phyloP scores from a whole-genome alignment of 2,329 filamentous ascomycete genomes.

The Coccinonectria pachysandricola region DNA sequence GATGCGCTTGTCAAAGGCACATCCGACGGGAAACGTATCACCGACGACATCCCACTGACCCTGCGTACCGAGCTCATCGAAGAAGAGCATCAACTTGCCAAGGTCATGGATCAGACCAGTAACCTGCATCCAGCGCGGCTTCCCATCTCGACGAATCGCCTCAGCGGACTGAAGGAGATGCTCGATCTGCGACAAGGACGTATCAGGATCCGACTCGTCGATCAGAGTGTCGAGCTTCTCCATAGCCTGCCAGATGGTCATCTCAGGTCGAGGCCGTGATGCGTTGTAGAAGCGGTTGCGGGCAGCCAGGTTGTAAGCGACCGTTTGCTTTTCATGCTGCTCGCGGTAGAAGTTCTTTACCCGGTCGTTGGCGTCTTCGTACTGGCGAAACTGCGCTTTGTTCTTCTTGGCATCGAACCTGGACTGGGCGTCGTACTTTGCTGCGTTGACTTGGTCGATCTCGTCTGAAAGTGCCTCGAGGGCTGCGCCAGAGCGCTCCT shows the following conservation, averaged over 20 bases:
- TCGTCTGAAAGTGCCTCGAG: slow-evolving; percentile 41
- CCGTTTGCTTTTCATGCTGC: slow-evolving; percentile 61
- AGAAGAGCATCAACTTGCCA: slow-evolving; percentile 72
- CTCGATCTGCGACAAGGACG: slow-evolving; percentile 76
- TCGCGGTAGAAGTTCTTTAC: slow-evolving; percentile 81
- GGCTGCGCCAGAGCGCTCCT: slow-evolving; percentile 15
- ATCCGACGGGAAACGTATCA: slow-evolving; percentile 73
- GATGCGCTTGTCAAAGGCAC: slow-evolving; percentile 63
- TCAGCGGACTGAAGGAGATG: slow-evolving; percentile 83
- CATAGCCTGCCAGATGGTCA: slow-evolving; percentile 87
- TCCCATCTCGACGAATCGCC: slow-evolving; percentile 76
- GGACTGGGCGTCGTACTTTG: slow-evolving; percentile 42
- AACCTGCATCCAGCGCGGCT: slow-evolving; percentile 74
- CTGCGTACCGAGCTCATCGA: slow-evolving; percentile 51
- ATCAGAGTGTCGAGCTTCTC: slow-evolving; percentile 86
- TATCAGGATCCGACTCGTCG: slow-evolving; percentile 87
- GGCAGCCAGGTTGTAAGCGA: slow-evolving; percentile 75
- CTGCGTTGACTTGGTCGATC: slow-evolving; percentile 42
- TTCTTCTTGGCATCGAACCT: slow-evolving; percentile 67
- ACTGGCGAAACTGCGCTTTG: slow-evolving; percentile 73
- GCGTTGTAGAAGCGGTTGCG: slow-evolving; percentile 50
- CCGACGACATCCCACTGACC: slow-evolving; percentile 93
- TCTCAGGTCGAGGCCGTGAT: slow-evolving; percentile 52
- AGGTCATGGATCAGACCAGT: slow-evolving; percentile 70
- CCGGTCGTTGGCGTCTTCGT: slow-evolving; percentile 70